Percentiles rank a stretch among this genome's conserved stretches.
phyloP scores from a whole-genome alignment of 2,329 filamentous ascomycete genomes.

The Esteya vermicola region DNA sequence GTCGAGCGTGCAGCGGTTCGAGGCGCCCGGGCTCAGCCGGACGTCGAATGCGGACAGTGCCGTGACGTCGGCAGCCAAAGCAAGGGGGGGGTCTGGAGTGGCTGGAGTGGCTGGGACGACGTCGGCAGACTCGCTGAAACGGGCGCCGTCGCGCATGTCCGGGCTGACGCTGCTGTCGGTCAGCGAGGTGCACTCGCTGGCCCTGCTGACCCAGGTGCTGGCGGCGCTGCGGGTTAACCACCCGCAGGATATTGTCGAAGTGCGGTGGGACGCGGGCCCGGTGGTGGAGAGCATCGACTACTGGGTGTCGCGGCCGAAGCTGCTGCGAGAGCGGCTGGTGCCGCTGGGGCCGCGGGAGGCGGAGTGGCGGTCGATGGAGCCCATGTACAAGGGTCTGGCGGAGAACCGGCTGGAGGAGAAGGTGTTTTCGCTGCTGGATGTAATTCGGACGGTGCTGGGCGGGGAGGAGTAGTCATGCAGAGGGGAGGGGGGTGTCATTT shows the following conservation, averaged over 20 bases:
- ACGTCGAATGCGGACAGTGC: not conserved
- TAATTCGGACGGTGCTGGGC: conserved; percentile 39
- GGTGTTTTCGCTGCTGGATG: conserved; percentile 54
- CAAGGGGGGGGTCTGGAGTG: too few relatives aligned
- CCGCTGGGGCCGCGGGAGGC: conserved; percentile 60
- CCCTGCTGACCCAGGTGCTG: conserved; percentile 62
- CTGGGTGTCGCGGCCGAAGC: conserved; percentile 55
- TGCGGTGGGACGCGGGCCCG: conserved; percentile 60
- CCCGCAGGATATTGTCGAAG: conserved; percentile 54
- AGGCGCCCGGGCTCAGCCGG: conserved; percentile 38
- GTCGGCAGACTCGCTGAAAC: too few relatives aligned
- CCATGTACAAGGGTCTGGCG: conserved; percentile 19
- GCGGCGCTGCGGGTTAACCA: conserved; percentile 50
- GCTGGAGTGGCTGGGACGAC: too few relatives aligned
- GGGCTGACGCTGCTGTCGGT: conserved; percentile 56
- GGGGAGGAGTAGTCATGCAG: conserved; percentile 26
- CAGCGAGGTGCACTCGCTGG: conserved; percentile 65
- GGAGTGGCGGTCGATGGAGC: conserved; percentile 37
- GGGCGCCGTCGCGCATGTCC: conserved; percentile 12
- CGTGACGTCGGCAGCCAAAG: too few relatives aligned
- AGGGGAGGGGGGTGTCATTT: too few relatives aligned
- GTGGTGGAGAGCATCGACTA: conserved; percentile 75
- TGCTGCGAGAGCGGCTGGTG: conserved; percentile 59
- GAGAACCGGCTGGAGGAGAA: conserved; percentile 63
- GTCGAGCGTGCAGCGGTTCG: conserved; percentile 59